Base-by-base conservation (phyloP, 1,284 basidiomycete species). In the Pseudozyma flocculosa region DNA sequence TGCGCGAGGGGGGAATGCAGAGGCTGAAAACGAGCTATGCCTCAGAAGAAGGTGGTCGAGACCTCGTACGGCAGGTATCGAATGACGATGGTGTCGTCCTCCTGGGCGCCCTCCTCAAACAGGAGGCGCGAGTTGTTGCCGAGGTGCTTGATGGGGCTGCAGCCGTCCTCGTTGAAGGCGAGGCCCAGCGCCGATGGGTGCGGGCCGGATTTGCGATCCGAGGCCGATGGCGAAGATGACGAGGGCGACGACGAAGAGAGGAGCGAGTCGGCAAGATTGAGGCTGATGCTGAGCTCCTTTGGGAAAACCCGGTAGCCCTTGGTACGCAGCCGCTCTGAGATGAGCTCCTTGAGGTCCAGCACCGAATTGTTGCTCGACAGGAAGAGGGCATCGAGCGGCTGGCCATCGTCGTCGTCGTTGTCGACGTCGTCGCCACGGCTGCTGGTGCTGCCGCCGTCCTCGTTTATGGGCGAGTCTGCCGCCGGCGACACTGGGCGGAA, bases 331-430 rank as follows among this genome's bases (percentile, higher is more conserved):
- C 44, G 42, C 4, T 38, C 29, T 4, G 43, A 45, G 36, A 61
- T 49, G 39, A 52, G 39, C 44, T 61, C 58, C 32, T 61, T 61
- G 46, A 61, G 58, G 8, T 61, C 58, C 14, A 61, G 48, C 4
- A 61, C 53, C n/a, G 52, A 55, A 14, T 50, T 55, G 46, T 55
- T 61, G 49, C 48, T 51, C 19, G 53, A 52, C 49, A 61, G 50
- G 15, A 61, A 61, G 46, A 61, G 51, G 29, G 52, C 46, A 3
- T 48, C 51, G 1, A 61, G 37, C 2, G 52, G 52, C 13, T 46
- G 40, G 11, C 26, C 32, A 10, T 40, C 18, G 15, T 9, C 21
- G 26, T 26, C 21, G 23, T 18, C 30, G 30, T n/a, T 14, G 19
- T 10, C 32, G 44, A 23, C 15, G 26, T 29, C 26, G 7, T 29